Conservation (phyloP, 371 early-diverging fungal genomes). For the Mucor mucedo region DNA sequence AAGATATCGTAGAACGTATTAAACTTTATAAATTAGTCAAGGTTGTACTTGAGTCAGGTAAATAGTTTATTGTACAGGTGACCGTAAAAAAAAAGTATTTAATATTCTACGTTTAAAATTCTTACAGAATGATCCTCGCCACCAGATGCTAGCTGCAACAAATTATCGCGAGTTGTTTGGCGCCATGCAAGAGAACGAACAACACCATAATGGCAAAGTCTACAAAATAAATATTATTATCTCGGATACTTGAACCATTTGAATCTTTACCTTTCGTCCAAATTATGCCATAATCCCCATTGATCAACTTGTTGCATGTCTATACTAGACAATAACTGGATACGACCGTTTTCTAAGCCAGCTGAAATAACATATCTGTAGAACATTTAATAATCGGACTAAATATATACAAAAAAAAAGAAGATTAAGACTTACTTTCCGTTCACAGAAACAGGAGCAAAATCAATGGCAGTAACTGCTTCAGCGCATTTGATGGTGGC, state of each 20-base stretch:
- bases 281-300: constrained; percentile 49
- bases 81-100: constrained; percentile 1
- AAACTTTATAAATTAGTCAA: constrained; percentile 31
- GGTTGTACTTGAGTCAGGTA: constrained; percentile 29
- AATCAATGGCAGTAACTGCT: constrained; percentile 82
- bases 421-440: constrained; percentile 34
- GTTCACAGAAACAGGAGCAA: constrained; percentile 59
- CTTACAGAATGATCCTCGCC: constrained; percentile 81
- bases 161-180: constrained; percentile 17
- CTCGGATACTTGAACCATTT: background rate
- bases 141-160: constrained; percentile 68
- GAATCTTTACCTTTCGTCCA: constrained; percentile 55
- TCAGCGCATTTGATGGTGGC: constrained; percentile 73
- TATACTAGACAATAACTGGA: constrained; percentile 58
- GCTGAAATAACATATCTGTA: constrained; percentile 78
- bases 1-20: constrained; percentile 29
- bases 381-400: constrained; percentile 4
- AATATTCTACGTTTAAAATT: constrained; percentile 59
- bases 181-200: constrained; percentile 75
- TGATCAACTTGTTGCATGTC: constrained; percentile 23
- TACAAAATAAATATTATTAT: constrained; percentile 18
- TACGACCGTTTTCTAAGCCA: constrained; percentile 82
- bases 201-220: constrained; percentile 65
- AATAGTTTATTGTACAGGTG: constrained; percentile 13
- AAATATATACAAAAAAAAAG: constrained; percentile 1